Evolutionary conservation across 495 filamentous ascomycete species (phyloP).

Genomic region (Darksidea phi): DNA sequence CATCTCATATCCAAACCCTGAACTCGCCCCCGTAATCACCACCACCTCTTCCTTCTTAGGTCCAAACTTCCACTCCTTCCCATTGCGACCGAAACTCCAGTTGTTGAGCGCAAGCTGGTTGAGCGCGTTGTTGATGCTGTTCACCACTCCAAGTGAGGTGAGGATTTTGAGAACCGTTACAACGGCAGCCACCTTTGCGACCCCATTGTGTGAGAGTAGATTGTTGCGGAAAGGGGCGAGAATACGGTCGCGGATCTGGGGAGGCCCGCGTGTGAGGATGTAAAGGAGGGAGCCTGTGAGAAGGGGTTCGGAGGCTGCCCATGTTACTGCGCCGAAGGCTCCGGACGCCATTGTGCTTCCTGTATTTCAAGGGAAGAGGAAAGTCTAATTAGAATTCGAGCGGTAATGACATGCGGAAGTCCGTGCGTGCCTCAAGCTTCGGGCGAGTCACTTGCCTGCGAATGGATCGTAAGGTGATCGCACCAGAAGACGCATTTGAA

Average conservation of each 20-base stretch:
- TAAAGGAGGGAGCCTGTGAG: slow-evolving; percentile 22
- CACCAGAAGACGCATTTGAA: too few species aligned
- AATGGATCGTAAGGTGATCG: too few species aligned
- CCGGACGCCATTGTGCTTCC: neutral
- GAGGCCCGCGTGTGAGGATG: slow-evolving; percentile 17
- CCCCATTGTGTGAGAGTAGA: slow-evolving; percentile 6
- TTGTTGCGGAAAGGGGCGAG: slow-evolving; percentile 7
- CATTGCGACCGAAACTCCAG: slow-evolving; percentile 43
- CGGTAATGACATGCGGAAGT: too few species aligned
- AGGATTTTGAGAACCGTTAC: slow-evolving; percentile 18
- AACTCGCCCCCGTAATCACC: slow-evolving; percentile 58
- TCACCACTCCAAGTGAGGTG: slow-evolving; percentile 38
- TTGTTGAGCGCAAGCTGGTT: slow-evolving; percentile 51
- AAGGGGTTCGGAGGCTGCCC: slow-evolving; percentile 6
- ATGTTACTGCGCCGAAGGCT: neutral
- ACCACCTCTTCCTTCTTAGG: slow-evolving; percentile 49
- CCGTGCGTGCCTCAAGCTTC: too few species aligned
- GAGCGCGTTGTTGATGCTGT: slow-evolving; percentile 45
- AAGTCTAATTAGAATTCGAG: too few species aligned
- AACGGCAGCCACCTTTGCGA: neutral
- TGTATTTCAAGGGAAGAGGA: too few species aligned
- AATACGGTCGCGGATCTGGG: slow-evolving; percentile 14
- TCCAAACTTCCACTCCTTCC: slow-evolving; percentile 34
- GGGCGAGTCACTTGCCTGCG: too few species aligned
- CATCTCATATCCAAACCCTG: slow-evolving; percentile 56